These are phyloP conservation scores for Solanum dulcamara DNA, from an alignment of 257 asterid species.

Conservation along the genomic window DNA sequence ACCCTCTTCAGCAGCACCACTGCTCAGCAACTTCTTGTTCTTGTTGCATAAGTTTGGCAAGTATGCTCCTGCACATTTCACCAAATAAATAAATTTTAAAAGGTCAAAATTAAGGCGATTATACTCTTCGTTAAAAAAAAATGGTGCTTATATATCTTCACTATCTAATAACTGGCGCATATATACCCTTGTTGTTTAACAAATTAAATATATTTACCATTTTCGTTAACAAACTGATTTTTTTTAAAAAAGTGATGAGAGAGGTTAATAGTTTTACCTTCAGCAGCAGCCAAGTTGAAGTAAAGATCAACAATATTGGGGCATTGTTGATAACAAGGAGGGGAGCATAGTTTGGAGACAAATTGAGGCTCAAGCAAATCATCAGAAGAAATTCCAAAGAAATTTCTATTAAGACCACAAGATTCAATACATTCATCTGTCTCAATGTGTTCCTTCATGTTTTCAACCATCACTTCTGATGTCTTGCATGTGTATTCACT, in stretches of 20 bases:
- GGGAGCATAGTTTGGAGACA: constrained; percentile 51
- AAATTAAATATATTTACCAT: no score
- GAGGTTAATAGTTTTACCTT: constrained; percentile 67
- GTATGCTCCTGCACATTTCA: background rate
- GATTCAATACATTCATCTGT: constrained; percentile 50
- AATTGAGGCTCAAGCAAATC: constrained; percentile 46
- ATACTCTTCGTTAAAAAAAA: background rate
- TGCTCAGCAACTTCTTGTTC: constrained; percentile 2
- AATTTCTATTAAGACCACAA: constrained; percentile 58
- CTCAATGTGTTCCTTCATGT: constrained; percentile 59
- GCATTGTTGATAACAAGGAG: constrained; percentile 60
- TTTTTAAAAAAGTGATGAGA: no score
- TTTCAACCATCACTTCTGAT: constrained; percentile 59
- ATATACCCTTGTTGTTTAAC: no score
- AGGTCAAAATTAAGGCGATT: background rate
- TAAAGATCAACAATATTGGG: constrained; percentile 76
- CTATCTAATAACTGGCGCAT: no score
- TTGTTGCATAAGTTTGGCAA: constrained; percentile 6
- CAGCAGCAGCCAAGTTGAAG: constrained; percentile 76
- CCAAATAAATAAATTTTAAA: background rate
- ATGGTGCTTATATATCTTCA: no score
- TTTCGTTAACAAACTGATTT: no score
- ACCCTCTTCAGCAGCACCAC: background rate
- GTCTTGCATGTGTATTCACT: constrained; percentile 52
- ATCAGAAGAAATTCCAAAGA: constrained; percentile 70